Base-by-base conservation (phyloP, 2,329 filamentous ascomycete species). In the Exophiala mesophila region DNA sequence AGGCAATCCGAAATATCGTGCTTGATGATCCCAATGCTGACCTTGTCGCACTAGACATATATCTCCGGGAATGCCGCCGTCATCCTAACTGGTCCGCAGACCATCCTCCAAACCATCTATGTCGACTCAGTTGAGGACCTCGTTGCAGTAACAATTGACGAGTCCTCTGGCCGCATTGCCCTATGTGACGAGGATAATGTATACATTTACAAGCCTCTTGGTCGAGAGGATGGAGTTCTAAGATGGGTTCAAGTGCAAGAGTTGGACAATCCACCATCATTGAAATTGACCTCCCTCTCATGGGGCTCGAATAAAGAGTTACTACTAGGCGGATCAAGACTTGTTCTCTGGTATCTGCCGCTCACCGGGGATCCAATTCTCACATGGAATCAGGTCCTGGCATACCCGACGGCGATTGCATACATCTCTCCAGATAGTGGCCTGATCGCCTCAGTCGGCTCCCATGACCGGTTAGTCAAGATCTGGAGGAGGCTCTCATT, bases 271-370 rank as follows among this genome's bases (percentile, higher is more conserved):
- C 52, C 53, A 65, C 65, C 65, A 32, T 54, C 62, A 38, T 58
- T 65, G 41, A 51, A 58, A 36, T 70, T 76, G 46, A 68, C 68
- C 45, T 79, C 73, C 37, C 67, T 98, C 37, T 96, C 89, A 10
- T 98, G 92, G 92, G 90, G 90, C 26, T 76, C 79, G 52, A 74
- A 82, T 20, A 83, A 90, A 49, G 94, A 98, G 68, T 75, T 97
- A 5, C 74, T 98, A 5, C 75, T 90, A 6, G 88, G 84, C 1
- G 82, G 84, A 46, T 73, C 70, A 8, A 75, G 71, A 24, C 73
- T 97, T 44, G 78, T 77, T 21, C 74, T 97, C 18, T 94, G 83
- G 70, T 74, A 72, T 39, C 49, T 72, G 16, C 37, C 50, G 5
- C 26, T 40, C 4, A 44, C 77, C 66, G 6, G 59, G 70, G 9